phyloP scores from a whole-genome alignment of 2,329 filamentous ascomycete genomes.

The Tricladium varicosporioides region DNA sequence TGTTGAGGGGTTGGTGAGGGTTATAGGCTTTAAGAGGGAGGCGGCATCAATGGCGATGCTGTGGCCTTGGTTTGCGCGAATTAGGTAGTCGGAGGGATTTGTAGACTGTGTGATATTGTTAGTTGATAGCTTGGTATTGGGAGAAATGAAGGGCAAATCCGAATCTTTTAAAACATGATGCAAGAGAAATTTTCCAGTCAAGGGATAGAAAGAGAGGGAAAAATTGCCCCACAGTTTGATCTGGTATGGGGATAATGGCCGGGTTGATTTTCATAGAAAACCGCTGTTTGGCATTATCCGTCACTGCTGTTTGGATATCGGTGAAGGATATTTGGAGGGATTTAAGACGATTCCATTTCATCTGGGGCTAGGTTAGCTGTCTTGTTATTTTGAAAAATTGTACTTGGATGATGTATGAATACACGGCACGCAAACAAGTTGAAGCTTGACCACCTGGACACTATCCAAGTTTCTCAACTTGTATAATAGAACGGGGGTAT shows the following conservation, averaged over 20 bases:
- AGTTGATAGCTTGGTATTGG: too few species aligned
- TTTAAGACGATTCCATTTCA: conserved; percentile 48
- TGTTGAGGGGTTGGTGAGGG: too few species aligned
- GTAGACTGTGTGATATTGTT: conserved; percentile 22
- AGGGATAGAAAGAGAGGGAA: too few species aligned
- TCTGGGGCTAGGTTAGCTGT: conserved; percentile 18
- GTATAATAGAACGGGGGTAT: too few species aligned
- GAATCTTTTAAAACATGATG: too few species aligned
- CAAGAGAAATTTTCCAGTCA: too few species aligned
- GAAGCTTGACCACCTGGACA: too few species aligned
- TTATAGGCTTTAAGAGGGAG: conserved; percentile 67
- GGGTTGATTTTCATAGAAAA: conserved; percentile 70
- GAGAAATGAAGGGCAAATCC: too few species aligned
- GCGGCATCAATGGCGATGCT: conserved; percentile 74
- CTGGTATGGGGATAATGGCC: conserved; percentile 19
- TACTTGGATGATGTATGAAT: too few species aligned
- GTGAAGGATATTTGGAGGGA: conserved; percentile 70
- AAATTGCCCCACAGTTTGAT: conserved; percentile 15
- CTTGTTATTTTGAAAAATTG: neutral
- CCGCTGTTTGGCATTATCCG: conserved; percentile 83
- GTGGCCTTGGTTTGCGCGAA: conserved; percentile 95
- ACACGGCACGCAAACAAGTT: too few species aligned
- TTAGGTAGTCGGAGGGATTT: conserved; percentile 70
- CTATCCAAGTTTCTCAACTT: too few species aligned
- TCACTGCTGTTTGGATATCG: conserved; percentile 70